These are phyloP conservation scores for Mucor sp. DNA, from an alignment of 371 early-diverging fungal species.

Conservation along the genomic window DNA sequence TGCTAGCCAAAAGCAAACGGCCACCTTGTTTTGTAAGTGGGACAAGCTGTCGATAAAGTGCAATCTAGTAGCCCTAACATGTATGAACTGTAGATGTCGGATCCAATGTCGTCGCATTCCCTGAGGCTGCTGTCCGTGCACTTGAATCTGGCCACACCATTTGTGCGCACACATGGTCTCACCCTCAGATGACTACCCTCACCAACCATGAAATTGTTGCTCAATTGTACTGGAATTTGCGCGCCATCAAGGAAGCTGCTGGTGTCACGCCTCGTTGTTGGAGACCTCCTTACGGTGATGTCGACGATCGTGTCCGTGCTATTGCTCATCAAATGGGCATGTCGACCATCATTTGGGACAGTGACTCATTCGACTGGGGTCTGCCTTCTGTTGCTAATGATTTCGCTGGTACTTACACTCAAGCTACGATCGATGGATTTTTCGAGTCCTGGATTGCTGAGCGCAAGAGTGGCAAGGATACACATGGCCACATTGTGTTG, in stretches of 20 bases:
- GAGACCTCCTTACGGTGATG: conserved; percentile 54
- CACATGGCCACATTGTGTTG: conserved; percentile 50
- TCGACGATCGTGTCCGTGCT: conserved; percentile 54
- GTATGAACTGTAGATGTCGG: conserved; percentile 38
- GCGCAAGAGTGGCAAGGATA: conserved; percentile 21
- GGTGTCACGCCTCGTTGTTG: conserved; percentile 56
- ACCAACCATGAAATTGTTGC: conserved; percentile 45
- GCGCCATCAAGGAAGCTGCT: conserved; percentile 52
- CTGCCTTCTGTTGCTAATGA: conserved; percentile 34
- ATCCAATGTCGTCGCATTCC: conserved; percentile 40
- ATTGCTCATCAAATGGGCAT: conserved; percentile 51
- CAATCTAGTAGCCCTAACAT: not conserved
- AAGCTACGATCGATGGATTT: conserved; percentile 34
- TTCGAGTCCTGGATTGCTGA: conserved; percentile 45
- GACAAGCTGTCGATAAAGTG: not conserved
- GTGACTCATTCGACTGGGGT: conserved; percentile 46
- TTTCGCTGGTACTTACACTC: conserved; percentile 12
- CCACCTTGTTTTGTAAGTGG: conserved; percentile 31
- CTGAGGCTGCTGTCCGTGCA: conserved; percentile 44
- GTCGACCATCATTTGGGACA: conserved; percentile 45
- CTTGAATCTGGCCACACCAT: conserved; percentile 41
- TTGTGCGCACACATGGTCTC: conserved; percentile 59
- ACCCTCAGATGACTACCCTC: conserved; percentile 48
- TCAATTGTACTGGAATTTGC: conserved; percentile 48
- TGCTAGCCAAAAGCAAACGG: conserved; percentile 20